Base-by-base conservation (phyloP, 2,329 filamentous ascomycete genomes). In the Neocatenulostroma microsporum region DNA sequence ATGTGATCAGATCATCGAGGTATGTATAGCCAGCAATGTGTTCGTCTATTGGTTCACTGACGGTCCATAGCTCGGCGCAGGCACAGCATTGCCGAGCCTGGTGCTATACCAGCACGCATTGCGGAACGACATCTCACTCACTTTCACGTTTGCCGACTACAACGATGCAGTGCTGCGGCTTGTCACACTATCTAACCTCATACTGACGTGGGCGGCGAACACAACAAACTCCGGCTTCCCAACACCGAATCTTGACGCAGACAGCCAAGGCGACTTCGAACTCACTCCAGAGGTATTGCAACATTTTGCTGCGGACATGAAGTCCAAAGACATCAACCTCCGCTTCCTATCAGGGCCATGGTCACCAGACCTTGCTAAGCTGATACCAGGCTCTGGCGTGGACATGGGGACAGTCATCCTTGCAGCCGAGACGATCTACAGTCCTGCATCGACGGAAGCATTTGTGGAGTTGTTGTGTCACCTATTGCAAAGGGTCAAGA, bases 371-470 rank as follows among this genome's bases (percentile, higher is more conserved):
- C 79, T 89, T 40, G 68, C 83, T 4, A 57, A 70, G 2, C 61
- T 85, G 1, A 60, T 87, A 6, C 62, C 57, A 0, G 47, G 52
- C 0, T 55, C 49, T 3, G 48, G 58, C 8, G 39, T 59, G 10
- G 60, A 59, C 8, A 55, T 64, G 44, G 64, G 65, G 17, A 63
- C 61, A 0, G 60, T 83, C 2, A 63, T 88, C 4, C 63, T 91
- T 2, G 84, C 80, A 1, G 82, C 83, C 1, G 84, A 91, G 61
- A 91, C 84, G 0, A 89, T 91, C 29, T 91, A 91, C 61, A 85
- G 80, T 2, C 83, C 82, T 0, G 77, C 78, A 39, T 80, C 82
- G 0, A 70, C 87, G 15, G 64, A 67, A 23, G 71, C 76, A 0
- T 91, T 89, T 54, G 75, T 79, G 1, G 74, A 81, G 25, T 78